phyloP scores from a whole-genome alignment of 768 basidiomycete genomes.

The Termitomyces sp. region DNA sequence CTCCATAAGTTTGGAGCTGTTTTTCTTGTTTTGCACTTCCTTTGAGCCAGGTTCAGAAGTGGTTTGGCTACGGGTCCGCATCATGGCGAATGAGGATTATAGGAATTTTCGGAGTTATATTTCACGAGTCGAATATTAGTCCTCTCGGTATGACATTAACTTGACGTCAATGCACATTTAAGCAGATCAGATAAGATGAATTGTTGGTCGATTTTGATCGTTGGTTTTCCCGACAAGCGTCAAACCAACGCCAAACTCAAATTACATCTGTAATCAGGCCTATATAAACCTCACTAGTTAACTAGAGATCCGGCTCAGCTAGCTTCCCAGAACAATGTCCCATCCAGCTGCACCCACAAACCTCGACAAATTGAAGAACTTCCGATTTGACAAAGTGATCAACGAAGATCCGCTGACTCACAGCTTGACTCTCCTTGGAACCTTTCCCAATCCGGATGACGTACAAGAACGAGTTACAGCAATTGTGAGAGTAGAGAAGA shows the following conservation, averaged over 20 bases:
- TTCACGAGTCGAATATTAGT: too few relatives aligned
- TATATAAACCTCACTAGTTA: not conserved
- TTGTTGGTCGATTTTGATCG: too few relatives aligned
- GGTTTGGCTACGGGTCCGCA: not conserved
- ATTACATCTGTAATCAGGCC: too few relatives aligned
- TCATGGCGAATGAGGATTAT: not conserved
- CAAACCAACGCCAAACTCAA: too few relatives aligned
- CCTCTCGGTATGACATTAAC: too few relatives aligned
- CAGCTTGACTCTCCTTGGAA: conserved; percentile 64
- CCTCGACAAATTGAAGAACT: conserved; percentile 36
- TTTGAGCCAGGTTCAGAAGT: not conserved
- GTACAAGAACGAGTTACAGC: conserved; percentile 33
- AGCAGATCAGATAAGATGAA: too few relatives aligned
- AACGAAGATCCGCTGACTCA: conserved; percentile 62
- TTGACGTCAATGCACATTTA: too few relatives aligned
- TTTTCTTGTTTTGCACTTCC: not conserved
- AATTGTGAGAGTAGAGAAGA: conserved; percentile 77
- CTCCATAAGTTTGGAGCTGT: too few relatives aligned
- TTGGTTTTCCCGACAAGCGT: too few relatives aligned
- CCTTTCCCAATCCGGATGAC: conserved; percentile 30
- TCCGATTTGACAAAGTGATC: conserved; percentile 49
- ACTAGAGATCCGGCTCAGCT: not conserved
- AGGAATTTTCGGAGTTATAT: too few relatives aligned
- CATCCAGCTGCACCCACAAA: conserved; percentile 25
- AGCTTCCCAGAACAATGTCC: conserved; percentile 18